Conservation (phyloP, 176 grass and related monocot species). For the Bromus sterilis region DNA sequence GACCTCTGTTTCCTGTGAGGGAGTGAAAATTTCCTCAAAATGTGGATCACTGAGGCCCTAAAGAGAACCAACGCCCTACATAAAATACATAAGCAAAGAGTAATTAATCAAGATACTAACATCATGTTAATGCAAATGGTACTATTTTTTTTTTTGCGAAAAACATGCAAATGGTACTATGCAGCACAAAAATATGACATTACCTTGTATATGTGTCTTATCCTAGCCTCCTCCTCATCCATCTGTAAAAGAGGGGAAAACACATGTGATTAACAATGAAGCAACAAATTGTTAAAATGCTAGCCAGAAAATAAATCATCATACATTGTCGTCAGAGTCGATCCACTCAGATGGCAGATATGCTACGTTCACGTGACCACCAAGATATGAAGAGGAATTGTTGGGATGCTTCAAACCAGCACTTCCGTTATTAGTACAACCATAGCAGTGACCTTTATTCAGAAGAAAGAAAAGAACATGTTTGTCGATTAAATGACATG, state of each 20-base stretch:
- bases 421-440: not conserved
- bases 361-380: slow-evolving; percentile 1
- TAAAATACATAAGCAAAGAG: no score
- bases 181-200: no score
- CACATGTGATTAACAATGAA: not conserved
- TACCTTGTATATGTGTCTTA: slow-evolving; percentile 16
- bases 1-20: no score
- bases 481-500: not conserved
- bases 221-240: not conserved
- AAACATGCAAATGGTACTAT: no score
- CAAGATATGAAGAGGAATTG: not conserved
- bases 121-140: no score
- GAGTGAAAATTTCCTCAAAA: no score
- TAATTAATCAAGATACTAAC: no score
- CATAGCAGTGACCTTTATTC: slow-evolving; percentile 11
- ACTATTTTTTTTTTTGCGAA: no score
- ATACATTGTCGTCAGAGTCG: not conserved
- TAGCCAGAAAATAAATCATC: not conserved
- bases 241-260: not conserved
- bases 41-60: no score
- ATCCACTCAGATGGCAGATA: not conserved
- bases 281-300: not conserved
- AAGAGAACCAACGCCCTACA: no score
- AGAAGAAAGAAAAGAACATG: not conserved
- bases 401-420: not conserved